Conservation (phyloP, 768 basidiomycete genomes). For the Pisolithus microcarpus region DNA sequence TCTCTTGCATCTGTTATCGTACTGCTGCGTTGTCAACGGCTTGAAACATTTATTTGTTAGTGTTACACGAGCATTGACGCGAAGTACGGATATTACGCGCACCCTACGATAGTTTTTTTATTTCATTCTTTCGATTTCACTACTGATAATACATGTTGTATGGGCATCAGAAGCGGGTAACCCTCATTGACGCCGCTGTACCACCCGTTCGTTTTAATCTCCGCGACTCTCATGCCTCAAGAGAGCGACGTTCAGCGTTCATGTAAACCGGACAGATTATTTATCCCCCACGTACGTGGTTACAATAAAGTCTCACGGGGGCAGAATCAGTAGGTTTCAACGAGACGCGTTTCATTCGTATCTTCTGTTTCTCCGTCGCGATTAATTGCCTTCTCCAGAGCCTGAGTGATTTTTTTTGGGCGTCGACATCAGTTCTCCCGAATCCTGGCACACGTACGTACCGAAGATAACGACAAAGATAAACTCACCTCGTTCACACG, state of each 20-base stretch:
- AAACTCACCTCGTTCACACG: constrained; percentile 42
- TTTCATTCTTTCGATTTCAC: background rate
- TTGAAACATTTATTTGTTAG: background rate
- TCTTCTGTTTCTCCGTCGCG: constrained; percentile 20
- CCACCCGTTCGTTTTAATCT: too few relatives aligned
- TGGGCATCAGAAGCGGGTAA: too few relatives aligned
- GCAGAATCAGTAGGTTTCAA: constrained; percentile 21
- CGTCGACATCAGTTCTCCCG: background rate
- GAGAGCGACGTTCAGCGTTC: too few relatives aligned
- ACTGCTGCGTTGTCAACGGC: background rate
- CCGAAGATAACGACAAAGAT: background rate
- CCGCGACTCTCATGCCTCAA: too few relatives aligned
- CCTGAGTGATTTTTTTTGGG: background rate
- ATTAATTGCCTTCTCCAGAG: constrained; percentile 19
- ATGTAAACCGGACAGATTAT: too few relatives aligned
- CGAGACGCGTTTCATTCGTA: constrained; percentile 20
- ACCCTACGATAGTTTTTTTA: background rate
- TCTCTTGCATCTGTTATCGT: background rate
- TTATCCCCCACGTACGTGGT: too few relatives aligned
- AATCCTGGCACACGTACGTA: too few relatives aligned
- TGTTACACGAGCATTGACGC: background rate
- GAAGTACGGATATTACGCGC: background rate
- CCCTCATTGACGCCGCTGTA: too few relatives aligned
- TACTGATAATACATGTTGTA: background rate
- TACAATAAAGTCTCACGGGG: background rate